A percentile compares a stretch with the other conserved stretches of the same genome.
Evolutionary conservation across 495 filamentous ascomycete genomes (phyloP).

Genomic region (Aspergillus cavernicola): DNA sequence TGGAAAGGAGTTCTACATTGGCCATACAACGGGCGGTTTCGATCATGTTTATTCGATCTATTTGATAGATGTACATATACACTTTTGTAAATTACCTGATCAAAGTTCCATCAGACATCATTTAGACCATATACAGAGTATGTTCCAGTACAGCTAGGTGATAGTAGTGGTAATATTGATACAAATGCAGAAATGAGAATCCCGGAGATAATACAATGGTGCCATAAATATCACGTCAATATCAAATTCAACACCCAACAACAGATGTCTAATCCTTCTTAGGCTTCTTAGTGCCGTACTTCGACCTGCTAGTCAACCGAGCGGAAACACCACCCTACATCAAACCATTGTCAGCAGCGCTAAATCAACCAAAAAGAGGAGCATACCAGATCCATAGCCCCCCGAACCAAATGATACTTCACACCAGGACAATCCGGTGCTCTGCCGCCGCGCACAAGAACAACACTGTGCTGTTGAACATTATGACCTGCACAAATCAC

Average conservation of each 20-base stretch:
- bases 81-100: slow-evolving; percentile 14
- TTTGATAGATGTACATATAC: slow-evolving; percentile 13
- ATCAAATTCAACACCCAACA: background rate
- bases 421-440: slow-evolving; percentile 98
- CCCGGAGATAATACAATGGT: slow-evolving; percentile 3
- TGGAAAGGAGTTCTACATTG: background rate
- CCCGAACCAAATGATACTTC: slow-evolving; percentile 87
- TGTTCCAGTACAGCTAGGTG: background rate
- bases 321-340: slow-evolving; percentile 83
- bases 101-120: background rate
- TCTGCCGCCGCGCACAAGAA: slow-evolving; percentile 85
- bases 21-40: background rate
- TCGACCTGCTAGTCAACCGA: slow-evolving; percentile 78
- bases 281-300: slow-evolving; percentile 98
- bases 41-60: background rate
- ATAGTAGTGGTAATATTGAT: slow-evolving; percentile 1
- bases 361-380: background rate
- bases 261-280: slow-evolving; percentile 53
- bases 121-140: background rate
- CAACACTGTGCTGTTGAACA: slow-evolving; percentile 97
- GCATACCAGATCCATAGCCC: slow-evolving; percentile 90
- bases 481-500: slow-evolving; percentile 67
- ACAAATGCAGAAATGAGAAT: background rate
- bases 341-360: slow-evolving; percentile 20
- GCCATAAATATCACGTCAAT: background rate